A percentile compares a stretch with the other conserved stretches of the same genome.
phyloP scores from a whole-genome alignment of 768 basidiomycete species.

The Suillus sp. region DNA sequence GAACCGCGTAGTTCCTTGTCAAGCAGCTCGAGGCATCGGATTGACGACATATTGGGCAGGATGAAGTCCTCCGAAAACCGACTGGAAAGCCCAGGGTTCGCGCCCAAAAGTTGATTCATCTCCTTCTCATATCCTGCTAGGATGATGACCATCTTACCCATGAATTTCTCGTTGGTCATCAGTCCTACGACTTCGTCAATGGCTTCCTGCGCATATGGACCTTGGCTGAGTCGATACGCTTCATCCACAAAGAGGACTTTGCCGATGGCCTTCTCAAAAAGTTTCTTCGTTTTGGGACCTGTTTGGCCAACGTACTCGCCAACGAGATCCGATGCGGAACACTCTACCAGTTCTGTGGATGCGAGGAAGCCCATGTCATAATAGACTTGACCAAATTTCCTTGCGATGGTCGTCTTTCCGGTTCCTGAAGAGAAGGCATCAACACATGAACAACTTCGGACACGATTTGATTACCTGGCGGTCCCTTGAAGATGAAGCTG shows the following conservation, averaged over 20 bases:
- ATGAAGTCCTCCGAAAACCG: constrained; percentile 64
- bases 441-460: not conserved
- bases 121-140: constrained; percentile 72
- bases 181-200: constrained; percentile 69
- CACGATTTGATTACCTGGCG: constrained; percentile 50
- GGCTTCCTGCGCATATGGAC: constrained; percentile 68
- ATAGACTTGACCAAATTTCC: constrained; percentile 64
- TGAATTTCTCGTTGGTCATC: constrained; percentile 59
- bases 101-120: constrained; percentile 59
- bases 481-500: constrained; percentile 71
- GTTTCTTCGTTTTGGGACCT: constrained; percentile 61
- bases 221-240: constrained; percentile 64
- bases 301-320: constrained; percentile 74
- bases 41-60: constrained; percentile 55
- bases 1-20: constrained; percentile 47
- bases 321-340: constrained; percentile 70
- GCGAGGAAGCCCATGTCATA: constrained; percentile 63
- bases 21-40: constrained; percentile 53
- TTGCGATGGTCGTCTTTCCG: constrained; percentile 63
- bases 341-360: constrained; percentile 56
- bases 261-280: constrained; percentile 67
- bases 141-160: constrained; percentile 62
- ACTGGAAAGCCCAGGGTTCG: constrained; percentile 67
- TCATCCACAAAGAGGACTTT: constrained; percentile 74
- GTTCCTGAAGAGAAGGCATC: constrained; percentile 44